These are phyloP conservation scores for Ophiobolus disseminans DNA, from an alignment of 2,329 filamentous ascomycete genomes.

Conservation along the genomic window DNA sequence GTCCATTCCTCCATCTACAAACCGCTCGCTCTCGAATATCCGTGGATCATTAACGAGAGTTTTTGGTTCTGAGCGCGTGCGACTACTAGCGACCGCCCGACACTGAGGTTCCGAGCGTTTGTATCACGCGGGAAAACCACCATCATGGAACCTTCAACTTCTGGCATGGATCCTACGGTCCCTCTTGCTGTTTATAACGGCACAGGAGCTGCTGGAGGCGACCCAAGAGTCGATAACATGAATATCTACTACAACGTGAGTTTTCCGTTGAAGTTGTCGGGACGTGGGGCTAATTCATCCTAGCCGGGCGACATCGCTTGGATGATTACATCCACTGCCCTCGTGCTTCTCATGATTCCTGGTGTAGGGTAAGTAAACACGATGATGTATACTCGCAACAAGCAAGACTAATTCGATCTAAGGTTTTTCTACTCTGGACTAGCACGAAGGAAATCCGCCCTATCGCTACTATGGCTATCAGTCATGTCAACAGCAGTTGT, in stretches of 20 bases:
- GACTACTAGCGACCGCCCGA: constrained; percentile 1
- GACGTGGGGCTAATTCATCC: constrained; percentile 32
- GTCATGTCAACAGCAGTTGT: constrained; percentile 81
- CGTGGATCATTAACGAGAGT: background rate
- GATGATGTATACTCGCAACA: background rate
- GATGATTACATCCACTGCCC: constrained; percentile 76
- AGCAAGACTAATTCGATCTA: constrained; percentile 7
- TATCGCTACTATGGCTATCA: constrained; percentile 84
- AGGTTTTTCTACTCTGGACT: constrained; percentile 94
- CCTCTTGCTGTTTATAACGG: constrained; percentile 61
- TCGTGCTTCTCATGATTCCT: constrained; percentile 91
- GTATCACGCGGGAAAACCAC: constrained; percentile 8
- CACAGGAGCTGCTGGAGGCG: constrained; percentile 69
- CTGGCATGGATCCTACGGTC: constrained; percentile 38
- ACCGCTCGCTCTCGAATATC: constrained; percentile 4
- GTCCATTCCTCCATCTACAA: constrained; percentile 27
- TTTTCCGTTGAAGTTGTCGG: constrained; percentile 12
- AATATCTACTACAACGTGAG: constrained; percentile 84
- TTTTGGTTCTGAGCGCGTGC: background rate
- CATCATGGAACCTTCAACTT: constrained; percentile 39
- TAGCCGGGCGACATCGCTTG: constrained; percentile 83
- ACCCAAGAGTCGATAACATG: constrained; percentile 71
- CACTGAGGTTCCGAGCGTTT: constrained; percentile 3
- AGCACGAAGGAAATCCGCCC: constrained; percentile 84
- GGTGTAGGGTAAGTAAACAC: constrained; percentile 70